Conservation (phyloP, 805 yeast genomes). For the Torulaspora microellipsoides region DNA sequence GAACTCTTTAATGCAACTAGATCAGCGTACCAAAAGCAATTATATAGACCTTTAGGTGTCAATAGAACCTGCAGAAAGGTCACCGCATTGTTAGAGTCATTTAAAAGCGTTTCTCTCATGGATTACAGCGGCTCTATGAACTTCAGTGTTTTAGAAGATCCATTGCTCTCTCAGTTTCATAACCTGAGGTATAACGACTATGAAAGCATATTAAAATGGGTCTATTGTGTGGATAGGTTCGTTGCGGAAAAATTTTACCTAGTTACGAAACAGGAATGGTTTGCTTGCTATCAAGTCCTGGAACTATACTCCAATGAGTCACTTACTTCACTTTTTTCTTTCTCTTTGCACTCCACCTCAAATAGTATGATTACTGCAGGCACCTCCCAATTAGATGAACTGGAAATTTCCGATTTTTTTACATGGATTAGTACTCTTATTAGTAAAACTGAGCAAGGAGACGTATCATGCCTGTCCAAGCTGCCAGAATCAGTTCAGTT, state of each 20-base stretch:
- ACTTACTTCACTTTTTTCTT: constrained; percentile 48
- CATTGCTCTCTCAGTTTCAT: constrained; percentile 19
- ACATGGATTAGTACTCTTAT: constrained; percentile 60
- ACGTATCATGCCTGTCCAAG: constrained; percentile 40
- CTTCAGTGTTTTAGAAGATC: constrained; percentile 30
- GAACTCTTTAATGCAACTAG: constrained; percentile 59
- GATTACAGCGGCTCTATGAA: constrained; percentile 15
- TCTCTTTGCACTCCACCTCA: constrained; percentile 19
- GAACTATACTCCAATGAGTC: constrained; percentile 64
- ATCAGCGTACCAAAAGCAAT: constrained; percentile 62
- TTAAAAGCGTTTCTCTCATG: constrained; percentile 14
- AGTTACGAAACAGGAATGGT: constrained; percentile 66
- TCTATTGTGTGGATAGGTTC: constrained; percentile 59
- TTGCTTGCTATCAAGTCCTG: constrained; percentile 63
- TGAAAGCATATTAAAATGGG: constrained; percentile 53
- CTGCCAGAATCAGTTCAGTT: constrained; percentile 69
- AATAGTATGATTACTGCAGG: constrained; percentile 21
- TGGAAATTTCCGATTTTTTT: constrained; percentile 65
- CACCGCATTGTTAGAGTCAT: constrained; percentile 17
- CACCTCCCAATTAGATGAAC: constrained; percentile 42
- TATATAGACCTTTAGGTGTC: constrained; percentile 52
- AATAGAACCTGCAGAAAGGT: constrained; percentile 23
- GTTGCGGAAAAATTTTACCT: constrained; percentile 49
- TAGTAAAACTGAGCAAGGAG: constrained; percentile 35
- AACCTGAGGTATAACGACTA: constrained; percentile 17